phyloP scores from a whole-genome alignment of 257 asterid genomes.

The Coffea canephora region DNA sequence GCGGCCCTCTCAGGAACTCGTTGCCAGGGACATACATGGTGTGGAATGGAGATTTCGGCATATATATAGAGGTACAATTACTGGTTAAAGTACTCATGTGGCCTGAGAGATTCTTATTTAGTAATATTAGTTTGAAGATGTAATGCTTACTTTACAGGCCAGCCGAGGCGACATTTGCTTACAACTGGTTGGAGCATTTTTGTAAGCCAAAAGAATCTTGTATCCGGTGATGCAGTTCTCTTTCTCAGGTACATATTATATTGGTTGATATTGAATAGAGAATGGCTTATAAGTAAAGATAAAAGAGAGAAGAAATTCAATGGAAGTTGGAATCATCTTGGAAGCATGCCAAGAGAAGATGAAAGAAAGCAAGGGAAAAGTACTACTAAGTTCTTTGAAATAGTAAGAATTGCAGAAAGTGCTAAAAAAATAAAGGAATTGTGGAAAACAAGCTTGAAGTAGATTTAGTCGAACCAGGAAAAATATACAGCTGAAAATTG shows the following conservation, averaged over 20 bases:
- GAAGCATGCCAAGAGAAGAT: neutral
- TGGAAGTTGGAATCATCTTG: neutral
- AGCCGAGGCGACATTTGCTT: slow-evolving; percentile 97
- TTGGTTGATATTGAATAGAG: neutral
- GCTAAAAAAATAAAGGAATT: neutral
- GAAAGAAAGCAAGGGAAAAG: neutral
- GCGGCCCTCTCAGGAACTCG: slow-evolving; percentile 94
- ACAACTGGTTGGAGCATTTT: slow-evolving; percentile 98
- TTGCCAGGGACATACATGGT: slow-evolving; percentile 91
- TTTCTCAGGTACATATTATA: slow-evolving; percentile 64
- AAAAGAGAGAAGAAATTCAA: neutral
- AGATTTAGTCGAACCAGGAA: neutral
- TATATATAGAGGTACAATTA: slow-evolving; percentile 76
- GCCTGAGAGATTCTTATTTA: neutral
- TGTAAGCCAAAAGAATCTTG: slow-evolving; percentile 88
- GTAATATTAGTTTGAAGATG: slow-evolving; percentile 11
- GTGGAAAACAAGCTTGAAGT: neutral
- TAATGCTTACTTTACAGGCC: slow-evolving; percentile 58
- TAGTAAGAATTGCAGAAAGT: neutral
- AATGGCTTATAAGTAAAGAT: neutral
- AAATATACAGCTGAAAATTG: neutral
- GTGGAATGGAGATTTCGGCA: slow-evolving; percentile 97
- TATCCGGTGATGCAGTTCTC: slow-evolving; percentile 90
- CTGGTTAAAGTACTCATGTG: neutral
- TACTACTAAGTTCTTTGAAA: neutral